These are phyloP conservation scores for Perilla frutescens DNA, from an alignment of 257 asterid genomes.

Conservation along the genomic window DNA sequence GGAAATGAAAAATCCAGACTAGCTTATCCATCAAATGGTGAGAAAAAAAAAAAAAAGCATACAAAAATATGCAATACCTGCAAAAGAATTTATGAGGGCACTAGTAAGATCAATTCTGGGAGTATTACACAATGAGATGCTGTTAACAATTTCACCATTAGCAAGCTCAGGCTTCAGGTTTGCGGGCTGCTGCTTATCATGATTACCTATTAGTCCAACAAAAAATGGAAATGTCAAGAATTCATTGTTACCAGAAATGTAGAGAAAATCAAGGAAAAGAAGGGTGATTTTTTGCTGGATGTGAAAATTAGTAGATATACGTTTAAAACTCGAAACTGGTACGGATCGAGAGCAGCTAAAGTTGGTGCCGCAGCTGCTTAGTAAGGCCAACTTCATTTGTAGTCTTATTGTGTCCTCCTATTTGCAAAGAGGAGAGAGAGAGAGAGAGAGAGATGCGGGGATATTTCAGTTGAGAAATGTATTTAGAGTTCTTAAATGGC, in stretches of 20 bases:
- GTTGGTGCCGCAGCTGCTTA: constrained; percentile 38
- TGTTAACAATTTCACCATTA: constrained; percentile 28
- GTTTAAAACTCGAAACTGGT: constrained; percentile 38
- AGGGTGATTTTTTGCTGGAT: not conserved
- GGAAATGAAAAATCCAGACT: not conserved
- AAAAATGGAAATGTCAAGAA: not conserved
- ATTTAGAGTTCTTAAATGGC: not conserved
- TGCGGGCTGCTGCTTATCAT: constrained; percentile 31
- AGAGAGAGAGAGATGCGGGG: not conserved
- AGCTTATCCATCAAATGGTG: not conserved
- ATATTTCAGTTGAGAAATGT: not conserved
- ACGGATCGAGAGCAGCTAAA: constrained; percentile 26
- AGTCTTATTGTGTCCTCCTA: not conserved
- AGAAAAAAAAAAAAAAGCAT: not conserved
- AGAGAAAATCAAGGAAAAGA: not conserved
- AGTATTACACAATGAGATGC: constrained; percentile 38
- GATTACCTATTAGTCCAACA: constrained; percentile 33
- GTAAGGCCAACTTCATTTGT: constrained; percentile 47
- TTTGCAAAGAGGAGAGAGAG: not conserved
- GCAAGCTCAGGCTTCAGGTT: constrained; percentile 36
- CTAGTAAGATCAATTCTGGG: constrained; percentile 39
- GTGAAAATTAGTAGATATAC: constrained; percentile 29
- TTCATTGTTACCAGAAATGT: not conserved
- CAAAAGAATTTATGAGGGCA: constrained; percentile 36
- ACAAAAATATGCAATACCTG: constrained; percentile 24